Evolutionary conservation across 2,329 filamentous ascomycete genomes (phyloP).

Genomic region (Nemania sp.): DNA sequence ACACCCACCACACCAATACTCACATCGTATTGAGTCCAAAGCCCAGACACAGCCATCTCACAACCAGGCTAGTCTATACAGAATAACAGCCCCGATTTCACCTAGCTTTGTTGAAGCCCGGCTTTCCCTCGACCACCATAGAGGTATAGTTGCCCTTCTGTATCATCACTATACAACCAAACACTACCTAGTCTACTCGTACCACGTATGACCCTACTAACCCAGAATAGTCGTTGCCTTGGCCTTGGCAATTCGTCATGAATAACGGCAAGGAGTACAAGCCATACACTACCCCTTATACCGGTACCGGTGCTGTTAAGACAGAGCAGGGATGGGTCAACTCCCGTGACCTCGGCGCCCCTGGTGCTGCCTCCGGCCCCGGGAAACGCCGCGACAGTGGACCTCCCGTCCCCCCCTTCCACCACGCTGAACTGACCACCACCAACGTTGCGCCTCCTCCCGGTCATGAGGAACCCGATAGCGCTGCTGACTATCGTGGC

Average conservation of each 20-base stretch:
- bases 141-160: neutral
- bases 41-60: neutral
- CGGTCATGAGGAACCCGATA: neutral
- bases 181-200: too few relatives aligned
- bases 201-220: neutral
- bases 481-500: neutral
- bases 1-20: neutral
- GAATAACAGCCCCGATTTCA: neutral
- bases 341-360: constrained; percentile 38
- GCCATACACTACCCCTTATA: constrained; percentile 49
- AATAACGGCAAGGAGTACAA: constrained; percentile 37
- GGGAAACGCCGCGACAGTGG: constrained; percentile 33
- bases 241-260: constrained; percentile 19
- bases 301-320: constrained; percentile 42
- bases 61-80: neutral
- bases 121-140: neutral
- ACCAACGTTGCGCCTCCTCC: constrained; percentile 30
- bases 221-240: constrained; percentile 2
- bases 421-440: constrained; percentile 29
- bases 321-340: constrained; percentile 41
- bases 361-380: constrained; percentile 33
- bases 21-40: neutral
- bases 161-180: neutral
- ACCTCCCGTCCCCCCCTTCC: constrained; percentile 32
- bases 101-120: neutral